phyloP scores from a whole-genome alignment of 352 stramenopile species.

The Aphanomyces cochlioides region DNA sequence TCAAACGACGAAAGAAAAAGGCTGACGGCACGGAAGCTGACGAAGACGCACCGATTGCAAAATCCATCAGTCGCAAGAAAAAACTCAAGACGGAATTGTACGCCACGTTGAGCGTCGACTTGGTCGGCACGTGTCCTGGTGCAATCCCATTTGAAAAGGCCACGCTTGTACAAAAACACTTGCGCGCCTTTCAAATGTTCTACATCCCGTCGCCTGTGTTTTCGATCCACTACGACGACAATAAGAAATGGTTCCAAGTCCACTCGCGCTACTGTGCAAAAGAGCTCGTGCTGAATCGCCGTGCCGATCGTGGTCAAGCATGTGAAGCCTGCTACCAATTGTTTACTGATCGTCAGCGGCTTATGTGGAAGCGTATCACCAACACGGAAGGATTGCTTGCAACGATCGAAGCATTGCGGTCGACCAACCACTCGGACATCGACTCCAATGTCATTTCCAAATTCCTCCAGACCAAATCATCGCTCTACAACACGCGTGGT shows the following conservation, averaged over 20 bases:
- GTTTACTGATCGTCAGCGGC: conserved; percentile 25
- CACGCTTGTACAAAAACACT: conserved; percentile 6
- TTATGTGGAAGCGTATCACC: conserved; percentile 30
- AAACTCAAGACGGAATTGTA: conserved; percentile 12
- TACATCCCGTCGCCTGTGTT: conserved; percentile 24
- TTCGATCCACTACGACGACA: conserved; percentile 23
- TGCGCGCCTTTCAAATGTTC: conserved; percentile 21
- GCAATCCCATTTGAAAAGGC: conserved; percentile 25
- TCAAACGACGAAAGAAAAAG: conserved; percentile 22
- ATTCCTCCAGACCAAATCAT: conserved; percentile 28
- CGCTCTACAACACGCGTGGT: conserved; percentile 20
- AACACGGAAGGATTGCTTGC: conserved; percentile 28
- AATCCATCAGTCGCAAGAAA: conserved; percentile 18
- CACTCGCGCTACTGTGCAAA: conserved; percentile 22
- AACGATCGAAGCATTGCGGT: conserved; percentile 24
- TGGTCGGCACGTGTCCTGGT: conserved; percentile 23
- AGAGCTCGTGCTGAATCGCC: conserved; percentile 21
- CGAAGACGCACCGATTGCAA: conserved; percentile 13
- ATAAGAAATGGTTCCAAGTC: conserved; percentile 20
- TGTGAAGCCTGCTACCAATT: conserved; percentile 31
- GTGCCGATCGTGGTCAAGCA: conserved; percentile 21
- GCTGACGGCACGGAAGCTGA: conserved; percentile 12
- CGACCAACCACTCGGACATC: conserved; percentile 28
- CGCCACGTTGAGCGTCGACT: conserved; percentile 7
- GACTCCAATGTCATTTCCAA: conserved; percentile 20